Percentiles rank a stretch among this genome's conserved stretches.
Conservation (phyloP, 2,329 filamentous ascomycete genomes). For the Colletotrichum paranaense region DNA sequence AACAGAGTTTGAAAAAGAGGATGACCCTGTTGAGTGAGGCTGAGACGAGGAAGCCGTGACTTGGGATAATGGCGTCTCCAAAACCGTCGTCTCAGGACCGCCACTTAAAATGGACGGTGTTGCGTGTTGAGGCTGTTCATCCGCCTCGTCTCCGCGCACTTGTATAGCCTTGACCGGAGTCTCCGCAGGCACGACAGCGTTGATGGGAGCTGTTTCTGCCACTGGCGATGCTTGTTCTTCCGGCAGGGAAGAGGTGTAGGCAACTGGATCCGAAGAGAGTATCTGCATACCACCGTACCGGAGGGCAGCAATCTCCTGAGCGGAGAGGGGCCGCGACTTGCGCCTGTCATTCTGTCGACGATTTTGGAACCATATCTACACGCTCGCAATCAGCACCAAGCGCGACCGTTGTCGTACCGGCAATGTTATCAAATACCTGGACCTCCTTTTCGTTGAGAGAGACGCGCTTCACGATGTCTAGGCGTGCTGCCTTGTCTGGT, state of each 20-base stretch:
- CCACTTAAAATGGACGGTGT: slow-evolving; percentile 1
- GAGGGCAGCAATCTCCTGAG: slow-evolving; percentile 77
- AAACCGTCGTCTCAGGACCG: not conserved
- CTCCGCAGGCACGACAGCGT: not conserved
- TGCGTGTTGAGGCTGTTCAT: not conserved
- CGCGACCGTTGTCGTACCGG: not conserved
- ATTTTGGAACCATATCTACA: slow-evolving; percentile 98
- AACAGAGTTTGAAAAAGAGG: slow-evolving; percentile 56
- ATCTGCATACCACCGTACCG: slow-evolving; percentile 65
- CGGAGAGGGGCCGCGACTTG: slow-evolving; percentile 84
- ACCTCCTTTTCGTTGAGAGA: slow-evolving; percentile 95
- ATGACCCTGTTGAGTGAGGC: slow-evolving; percentile 42
- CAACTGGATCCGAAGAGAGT: slow-evolving; percentile 58
- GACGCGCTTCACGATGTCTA: slow-evolving; percentile 85
- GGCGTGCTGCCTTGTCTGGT: slow-evolving; percentile 89
- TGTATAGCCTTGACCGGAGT: slow-evolving; percentile 10
- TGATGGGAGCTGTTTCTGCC: not conserved
- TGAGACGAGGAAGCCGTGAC: slow-evolving; percentile 12
- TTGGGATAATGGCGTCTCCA: slow-evolving; percentile 28
- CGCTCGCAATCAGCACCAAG: not conserved
- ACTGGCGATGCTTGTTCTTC: slow-evolving; percentile 18
- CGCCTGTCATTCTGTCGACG: slow-evolving; percentile 91
- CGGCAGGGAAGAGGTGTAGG: slow-evolving; percentile 42
- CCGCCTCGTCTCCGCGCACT: not conserved
- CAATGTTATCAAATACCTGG: slow-evolving; percentile 69